phyloP scores from a whole-genome alignment of 495 filamentous ascomycete species.

The Hypoxylon lienhwacheense region DNA sequence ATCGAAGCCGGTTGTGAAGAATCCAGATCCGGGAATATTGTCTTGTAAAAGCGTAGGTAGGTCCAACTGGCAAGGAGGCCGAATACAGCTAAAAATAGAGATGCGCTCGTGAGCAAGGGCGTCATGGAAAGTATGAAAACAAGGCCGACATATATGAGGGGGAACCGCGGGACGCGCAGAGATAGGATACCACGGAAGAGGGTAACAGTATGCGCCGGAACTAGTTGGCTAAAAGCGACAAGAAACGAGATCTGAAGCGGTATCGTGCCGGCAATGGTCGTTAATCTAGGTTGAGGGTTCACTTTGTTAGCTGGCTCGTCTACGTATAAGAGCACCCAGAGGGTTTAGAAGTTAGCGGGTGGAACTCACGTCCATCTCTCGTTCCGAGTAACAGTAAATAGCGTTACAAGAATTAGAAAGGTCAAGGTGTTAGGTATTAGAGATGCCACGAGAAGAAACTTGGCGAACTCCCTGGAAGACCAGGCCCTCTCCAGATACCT shows the following conservation, averaged over 20 bases:
- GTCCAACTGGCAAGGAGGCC: slow-evolving; percentile 91
- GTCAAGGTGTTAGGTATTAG: slow-evolving; percentile 78
- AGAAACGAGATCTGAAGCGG: slow-evolving; percentile 91
- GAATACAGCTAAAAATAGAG: slow-evolving; percentile 74
- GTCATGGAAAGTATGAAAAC: slow-evolving; percentile 75
- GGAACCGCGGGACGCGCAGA: slow-evolving; percentile 87
- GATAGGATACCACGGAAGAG: slow-evolving; percentile 85
- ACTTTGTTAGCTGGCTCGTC: slow-evolving; percentile 17
- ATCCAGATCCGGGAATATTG: slow-evolving; percentile 62
- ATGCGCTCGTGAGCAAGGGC: slow-evolving; percentile 82
- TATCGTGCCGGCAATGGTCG: slow-evolving; percentile 83
- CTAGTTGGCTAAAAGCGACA: slow-evolving; percentile 96
- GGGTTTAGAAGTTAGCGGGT: not conserved
- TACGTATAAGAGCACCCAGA: not conserved
- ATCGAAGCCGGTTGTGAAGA: slow-evolving; percentile 64
- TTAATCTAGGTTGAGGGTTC: slow-evolving; percentile 57
- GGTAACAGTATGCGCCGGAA: slow-evolving; percentile 96
- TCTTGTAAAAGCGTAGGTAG: slow-evolving; percentile 94
- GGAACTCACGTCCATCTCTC: slow-evolving; percentile 67
- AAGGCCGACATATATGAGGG: slow-evolving; percentile 78
- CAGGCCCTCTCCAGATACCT: slow-evolving; percentile 95
- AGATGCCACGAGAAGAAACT: slow-evolving; percentile 78
- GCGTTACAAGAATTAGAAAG: slow-evolving; percentile 70
- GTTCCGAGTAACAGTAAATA: slow-evolving; percentile 70
- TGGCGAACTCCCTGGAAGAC: slow-evolving; percentile 89